Evolutionary conservation across 495 filamentous ascomycete species (phyloP).

Genomic region (Hypoxylon lienhwacheense): DNA sequence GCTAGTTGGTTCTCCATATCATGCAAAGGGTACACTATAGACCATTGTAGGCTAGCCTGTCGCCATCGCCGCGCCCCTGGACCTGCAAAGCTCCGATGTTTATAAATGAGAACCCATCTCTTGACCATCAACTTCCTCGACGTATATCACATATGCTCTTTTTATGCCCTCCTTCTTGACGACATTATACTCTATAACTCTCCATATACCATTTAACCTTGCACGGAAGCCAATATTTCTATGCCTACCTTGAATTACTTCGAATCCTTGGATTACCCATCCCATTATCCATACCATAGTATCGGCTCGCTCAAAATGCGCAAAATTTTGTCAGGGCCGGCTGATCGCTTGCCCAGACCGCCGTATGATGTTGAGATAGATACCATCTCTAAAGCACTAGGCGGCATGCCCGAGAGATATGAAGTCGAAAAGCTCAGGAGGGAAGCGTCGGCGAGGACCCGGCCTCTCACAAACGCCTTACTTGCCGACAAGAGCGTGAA

Average conservation of each 20-base stretch:
- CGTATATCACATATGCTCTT: background rate
- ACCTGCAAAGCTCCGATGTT: slow-evolving; percentile 20
- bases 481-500: slow-evolving; percentile 37
- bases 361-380: slow-evolving; percentile 39
- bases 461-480: slow-evolving; percentile 36
- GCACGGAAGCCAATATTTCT: slow-evolving; percentile 6
- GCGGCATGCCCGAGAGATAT: slow-evolving; percentile 32
- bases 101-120: slow-evolving; percentile 31
- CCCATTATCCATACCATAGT: background rate
- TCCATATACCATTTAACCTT: background rate
- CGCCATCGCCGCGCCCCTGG: slow-evolving; percentile 34
- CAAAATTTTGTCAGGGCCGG: slow-evolving; percentile 36
- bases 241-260: no score
- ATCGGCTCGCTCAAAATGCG: slow-evolving; percentile 29
- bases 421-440: slow-evolving; percentile 39
- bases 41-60: slow-evolving; percentile 31
- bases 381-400: slow-evolving; percentile 29
- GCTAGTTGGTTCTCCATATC: slow-evolving; percentile 29
- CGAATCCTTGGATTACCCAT: slow-evolving; percentile 8
- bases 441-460: slow-evolving; percentile 34
- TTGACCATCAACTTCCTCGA: slow-evolving; percentile 7
- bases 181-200: no score
- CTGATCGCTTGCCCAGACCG: slow-evolving; percentile 38
- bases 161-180: no score
- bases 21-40: slow-evolving; percentile 29